Conservation (phyloP, 2,329 filamentous ascomycete genomes). For the Xylaria arbuscula region DNA sequence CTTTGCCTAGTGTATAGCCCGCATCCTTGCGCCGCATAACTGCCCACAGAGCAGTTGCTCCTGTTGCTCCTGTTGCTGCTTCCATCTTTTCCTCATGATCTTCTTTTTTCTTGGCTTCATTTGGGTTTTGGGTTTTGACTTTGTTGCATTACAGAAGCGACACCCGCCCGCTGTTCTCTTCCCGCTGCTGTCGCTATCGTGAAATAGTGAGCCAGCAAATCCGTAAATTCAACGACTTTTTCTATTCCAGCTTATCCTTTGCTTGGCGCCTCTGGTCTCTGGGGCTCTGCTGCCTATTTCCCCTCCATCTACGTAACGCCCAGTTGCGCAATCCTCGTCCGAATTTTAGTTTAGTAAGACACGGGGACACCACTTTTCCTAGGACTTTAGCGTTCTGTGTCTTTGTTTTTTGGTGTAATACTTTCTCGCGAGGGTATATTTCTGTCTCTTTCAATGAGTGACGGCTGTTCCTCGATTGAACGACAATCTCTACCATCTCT, state of each 20-base stretch:
- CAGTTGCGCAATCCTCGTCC: slow-evolving; percentile 2
- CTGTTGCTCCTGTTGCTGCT: slow-evolving; percentile 11
- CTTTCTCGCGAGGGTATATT: neutral
- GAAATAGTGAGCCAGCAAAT: slow-evolving; percentile 1
- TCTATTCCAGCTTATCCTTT: slow-evolving; percentile 4
- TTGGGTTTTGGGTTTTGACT: slow-evolving; percentile 1
- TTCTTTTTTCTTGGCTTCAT: slow-evolving; percentile 14
- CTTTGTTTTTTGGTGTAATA: neutral
- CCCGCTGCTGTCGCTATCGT: neutral
- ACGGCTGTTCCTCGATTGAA: slow-evolving; percentile 4
- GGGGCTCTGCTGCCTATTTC: slow-evolving; percentile 3
- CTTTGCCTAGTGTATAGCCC: slow-evolving; percentile 8
- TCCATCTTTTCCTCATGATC: slow-evolving; percentile 7
- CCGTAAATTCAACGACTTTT: neutral
- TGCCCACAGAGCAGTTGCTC: slow-evolving; percentile 15
- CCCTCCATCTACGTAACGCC: neutral
- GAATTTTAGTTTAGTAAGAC: slow-evolving; percentile 19
- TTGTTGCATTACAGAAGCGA: slow-evolving; percentile 13
- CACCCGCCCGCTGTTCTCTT: slow-evolving; percentile 8
- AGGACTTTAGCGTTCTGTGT: slow-evolving; percentile 3
- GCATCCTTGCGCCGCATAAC: slow-evolving; percentile 15
- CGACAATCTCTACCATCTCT: slow-evolving; percentile 13
- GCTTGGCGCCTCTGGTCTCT: slow-evolving; percentile 19
- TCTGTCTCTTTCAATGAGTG: neutral
- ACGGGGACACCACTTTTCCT: slow-evolving; percentile 4